Evolutionary conservation across 2,329 filamentous ascomycete species (phyloP).

Genomic region (Scedosporium minutisporum): DNA sequence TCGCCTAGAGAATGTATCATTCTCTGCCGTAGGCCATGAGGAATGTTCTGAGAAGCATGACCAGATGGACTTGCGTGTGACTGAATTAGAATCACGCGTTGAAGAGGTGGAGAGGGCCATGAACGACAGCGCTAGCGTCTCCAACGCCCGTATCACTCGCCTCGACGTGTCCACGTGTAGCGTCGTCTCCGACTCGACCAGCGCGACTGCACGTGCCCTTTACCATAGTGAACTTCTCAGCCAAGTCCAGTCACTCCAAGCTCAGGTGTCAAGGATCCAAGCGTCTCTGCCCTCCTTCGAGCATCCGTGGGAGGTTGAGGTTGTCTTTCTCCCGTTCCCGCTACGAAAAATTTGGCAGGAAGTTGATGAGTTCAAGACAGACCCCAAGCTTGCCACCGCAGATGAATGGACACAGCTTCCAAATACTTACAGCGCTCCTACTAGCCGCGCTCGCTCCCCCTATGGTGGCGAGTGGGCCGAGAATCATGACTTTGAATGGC

Average conservation of each 20-base stretch:
- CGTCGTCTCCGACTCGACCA: conserved; percentile 36
- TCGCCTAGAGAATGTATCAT: conserved; percentile 59
- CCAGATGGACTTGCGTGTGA: conserved; percentile 53
- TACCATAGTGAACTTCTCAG: conserved; percentile 37
- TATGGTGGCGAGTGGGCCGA: conserved; percentile 37
- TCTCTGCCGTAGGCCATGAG: conserved; percentile 56
- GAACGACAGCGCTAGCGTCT: conserved; percentile 33
- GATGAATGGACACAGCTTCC: conserved; percentile 49
- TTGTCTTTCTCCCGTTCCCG: conserved; percentile 65
- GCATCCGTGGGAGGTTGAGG: conserved; percentile 65
- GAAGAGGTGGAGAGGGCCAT: conserved; percentile 49
- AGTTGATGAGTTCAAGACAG: conserved; percentile 35
- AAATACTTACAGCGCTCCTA: conserved; percentile 33
- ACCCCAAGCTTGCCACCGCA: conserved; percentile 19
- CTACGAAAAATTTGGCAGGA: conserved; percentile 47
- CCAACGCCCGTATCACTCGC: conserved; percentile 25
- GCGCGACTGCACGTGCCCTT: conserved; percentile 25
- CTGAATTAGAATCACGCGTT: conserved; percentile 57
- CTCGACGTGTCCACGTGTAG: conserved; percentile 36
- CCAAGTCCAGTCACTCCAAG: conserved; percentile 40
- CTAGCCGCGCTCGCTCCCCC: conserved; percentile 37
- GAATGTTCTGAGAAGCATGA: conserved; percentile 62
- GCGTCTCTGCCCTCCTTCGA: conserved; percentile 44
- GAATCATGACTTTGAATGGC: conserved; percentile 45
- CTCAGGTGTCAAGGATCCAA: conserved; percentile 47